Evolutionary conservation across 257 asterid genomes (phyloP).

Genomic region (Primulina huaijiensis): DNA sequence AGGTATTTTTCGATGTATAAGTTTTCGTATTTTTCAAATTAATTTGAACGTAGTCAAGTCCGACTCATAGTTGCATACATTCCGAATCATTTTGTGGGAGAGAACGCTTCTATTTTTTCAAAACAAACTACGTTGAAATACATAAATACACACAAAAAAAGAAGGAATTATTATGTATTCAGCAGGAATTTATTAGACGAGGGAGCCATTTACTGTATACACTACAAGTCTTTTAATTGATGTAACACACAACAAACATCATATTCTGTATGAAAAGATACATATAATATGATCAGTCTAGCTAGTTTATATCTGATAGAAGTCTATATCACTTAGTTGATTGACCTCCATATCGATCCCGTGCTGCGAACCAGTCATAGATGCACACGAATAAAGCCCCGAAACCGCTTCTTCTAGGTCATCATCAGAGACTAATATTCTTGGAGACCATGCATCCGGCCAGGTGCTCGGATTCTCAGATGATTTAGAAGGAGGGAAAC

Average conservation of each 20-base stretch:
- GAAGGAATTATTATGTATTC: no score
- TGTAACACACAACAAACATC: background rate
- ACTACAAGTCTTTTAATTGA: background rate
- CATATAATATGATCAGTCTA: background rate
- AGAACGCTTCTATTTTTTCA: no score
- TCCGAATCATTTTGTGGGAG: no score
- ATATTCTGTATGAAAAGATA: background rate
- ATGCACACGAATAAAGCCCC: slow-evolving; percentile 17
- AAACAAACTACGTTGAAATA: no score
- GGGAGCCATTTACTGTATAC: background rate
- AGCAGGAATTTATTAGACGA: background rate
- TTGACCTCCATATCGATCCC: slow-evolving; percentile 36
- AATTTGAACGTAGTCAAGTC: no score
- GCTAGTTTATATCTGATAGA: slow-evolving; percentile 4
- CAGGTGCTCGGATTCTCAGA: slow-evolving; percentile 26
- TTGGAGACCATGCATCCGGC: slow-evolving; percentile 32
- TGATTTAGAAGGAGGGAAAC: slow-evolving; percentile 29
- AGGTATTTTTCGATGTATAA: no score
- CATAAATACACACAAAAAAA: no score
- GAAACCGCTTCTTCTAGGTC: slow-evolving; percentile 35
- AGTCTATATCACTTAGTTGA: slow-evolving; percentile 35
- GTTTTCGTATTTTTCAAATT: no score
- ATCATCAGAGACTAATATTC: background rate
- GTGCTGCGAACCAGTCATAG: background rate
- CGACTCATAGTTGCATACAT: no score